phyloP scores from a whole-genome alignment of 768 basidiomycete genomes.

The Kwoniella dendrophila region DNA sequence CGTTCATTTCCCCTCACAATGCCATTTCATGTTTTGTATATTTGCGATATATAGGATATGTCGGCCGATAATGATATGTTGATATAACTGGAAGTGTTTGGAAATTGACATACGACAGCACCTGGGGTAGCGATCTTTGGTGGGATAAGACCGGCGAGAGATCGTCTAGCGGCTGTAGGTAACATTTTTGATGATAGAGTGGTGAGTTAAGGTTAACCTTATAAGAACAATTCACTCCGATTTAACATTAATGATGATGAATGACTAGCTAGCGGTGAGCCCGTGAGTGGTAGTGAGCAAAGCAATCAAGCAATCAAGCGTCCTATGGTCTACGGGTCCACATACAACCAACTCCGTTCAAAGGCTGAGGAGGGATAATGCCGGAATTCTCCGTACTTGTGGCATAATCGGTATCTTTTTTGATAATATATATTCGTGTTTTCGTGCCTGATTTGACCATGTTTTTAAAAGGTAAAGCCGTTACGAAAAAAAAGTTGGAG shows the following conservation, averaged over 20 bases:
- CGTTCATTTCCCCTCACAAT: background rate
- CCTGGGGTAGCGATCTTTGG: conserved; percentile 93
- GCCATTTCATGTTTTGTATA: background rate
- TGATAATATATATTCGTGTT: background rate
- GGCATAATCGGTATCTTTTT: background rate
- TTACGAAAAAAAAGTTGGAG: conserved; percentile 5
- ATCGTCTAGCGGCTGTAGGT: conserved; percentile 78
- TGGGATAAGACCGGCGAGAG: conserved; percentile 81
- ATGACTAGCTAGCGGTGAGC: no score
- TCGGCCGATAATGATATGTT: conserved; percentile 12
- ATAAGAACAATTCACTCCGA: conserved; percentile 1
- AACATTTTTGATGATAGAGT: conserved; percentile 62
- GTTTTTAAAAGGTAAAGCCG: no score
- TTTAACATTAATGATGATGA: conserved; percentile 7
- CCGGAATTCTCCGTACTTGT: background rate
- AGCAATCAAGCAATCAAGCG: no score
- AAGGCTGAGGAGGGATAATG: background rate
- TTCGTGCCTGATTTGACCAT: conserved; percentile 1
- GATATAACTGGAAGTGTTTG: background rate
- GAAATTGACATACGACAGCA: conserved; percentile 69
- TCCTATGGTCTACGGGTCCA: background rate
- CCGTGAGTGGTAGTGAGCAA: no score
- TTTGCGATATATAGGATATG: background rate
- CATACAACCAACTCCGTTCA: background rate
- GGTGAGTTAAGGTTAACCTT: conserved; percentile 9